Evolutionary conservation across 1,284 basidiomycete species (phyloP), one percentile per base, ranked within the genome.

Genomic region (Rhizoctonia solani): DNA sequence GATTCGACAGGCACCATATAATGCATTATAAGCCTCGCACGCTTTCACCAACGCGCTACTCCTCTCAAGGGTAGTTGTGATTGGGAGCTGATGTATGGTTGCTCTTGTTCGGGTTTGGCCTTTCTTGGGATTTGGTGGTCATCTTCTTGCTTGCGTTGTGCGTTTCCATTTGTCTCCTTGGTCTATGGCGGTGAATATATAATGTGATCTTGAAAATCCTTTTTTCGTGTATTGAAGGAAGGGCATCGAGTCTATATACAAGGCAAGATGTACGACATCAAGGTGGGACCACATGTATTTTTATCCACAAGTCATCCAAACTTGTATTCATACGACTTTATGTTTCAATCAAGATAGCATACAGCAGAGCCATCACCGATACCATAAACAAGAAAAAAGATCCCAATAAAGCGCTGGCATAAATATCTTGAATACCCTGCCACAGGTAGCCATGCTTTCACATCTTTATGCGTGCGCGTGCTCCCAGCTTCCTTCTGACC

Each of bases 11-110:
- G 47, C 50, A 69, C 19, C 68, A 63, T 72, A 84, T 81, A 86
- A 87, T 88, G 88, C 89, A 90, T 76, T 85, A 88, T 83, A 90
- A 90, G 89, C 89, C 88, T 85, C 89, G 90, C 90, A 91, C 90
- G 89, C 89, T 92, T 91, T 79, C 80, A 91, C 89, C 90, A 92
- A 92, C 89, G 86, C 63, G 41, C 50, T 46, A 84, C 83, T 85
- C 80, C 79, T 74, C 77, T 16, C 80, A 83, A 81, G 81, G 80
- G 80, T 75, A 81, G 82, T 82, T 85, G 75, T 82, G 90, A 91
- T 89, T 92, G 89, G 89, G 89, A 92, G 89, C 89, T 90, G 88
- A 87, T 80, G 75, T 66, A 66, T 74, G 77, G 54, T 69, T 39
- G 39, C 39, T 47, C 23, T 44, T 46, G 39, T 34, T 55, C n/a